Percentiles rank a stretch among this genome's conserved stretches.
phyloP scores from a whole-genome alignment of 345 rosid species.

The Triadica sebifera region DNA sequence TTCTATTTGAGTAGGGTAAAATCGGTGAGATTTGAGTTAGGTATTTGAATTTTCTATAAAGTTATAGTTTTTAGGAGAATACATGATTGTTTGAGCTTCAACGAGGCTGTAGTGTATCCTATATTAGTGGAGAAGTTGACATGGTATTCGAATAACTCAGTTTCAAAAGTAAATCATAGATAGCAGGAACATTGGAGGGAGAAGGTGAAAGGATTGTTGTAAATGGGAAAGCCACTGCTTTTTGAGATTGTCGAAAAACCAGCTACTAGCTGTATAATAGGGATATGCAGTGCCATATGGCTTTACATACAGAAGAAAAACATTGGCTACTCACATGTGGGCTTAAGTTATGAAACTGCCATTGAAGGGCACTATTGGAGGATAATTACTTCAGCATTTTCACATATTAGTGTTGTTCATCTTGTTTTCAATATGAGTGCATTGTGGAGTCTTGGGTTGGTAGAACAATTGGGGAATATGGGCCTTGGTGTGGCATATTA shows the following conservation, averaged over 20 bases:
- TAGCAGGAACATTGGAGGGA: background rate
- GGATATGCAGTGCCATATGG: constrained; percentile 75
- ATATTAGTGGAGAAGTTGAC: constrained; percentile 3
- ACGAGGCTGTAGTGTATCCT: background rate
- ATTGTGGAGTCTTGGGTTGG: constrained; percentile 92
- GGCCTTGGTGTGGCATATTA: constrained; percentile 84
- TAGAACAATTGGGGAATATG: constrained; percentile 63
- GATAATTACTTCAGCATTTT: constrained; percentile 86
- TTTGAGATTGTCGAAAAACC: constrained; percentile 85
- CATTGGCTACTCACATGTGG: constrained; percentile 86
- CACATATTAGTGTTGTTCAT: constrained; percentile 88
- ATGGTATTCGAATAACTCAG: background rate
- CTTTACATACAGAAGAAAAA: constrained; percentile 84
- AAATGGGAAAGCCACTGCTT: constrained; percentile 82
- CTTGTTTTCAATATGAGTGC: constrained; percentile 98
- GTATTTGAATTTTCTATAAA: background rate
- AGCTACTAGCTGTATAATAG: constrained; percentile 73
- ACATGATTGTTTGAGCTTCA: background rate
- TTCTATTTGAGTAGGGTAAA: too few relatives aligned
- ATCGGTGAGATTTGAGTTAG: constrained; percentile 10
- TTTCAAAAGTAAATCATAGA: background rate
- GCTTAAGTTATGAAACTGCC: constrained; percentile 80
- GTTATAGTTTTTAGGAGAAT: background rate
- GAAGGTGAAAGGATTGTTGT: constrained; percentile 2
- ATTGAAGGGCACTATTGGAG: constrained; percentile 90